Evolutionary conservation across 1,284 basidiomycete genomes (phyloP), one percentile per base, ranked within the genome.

Genomic region (Acaromyces ingoldii): DNA sequence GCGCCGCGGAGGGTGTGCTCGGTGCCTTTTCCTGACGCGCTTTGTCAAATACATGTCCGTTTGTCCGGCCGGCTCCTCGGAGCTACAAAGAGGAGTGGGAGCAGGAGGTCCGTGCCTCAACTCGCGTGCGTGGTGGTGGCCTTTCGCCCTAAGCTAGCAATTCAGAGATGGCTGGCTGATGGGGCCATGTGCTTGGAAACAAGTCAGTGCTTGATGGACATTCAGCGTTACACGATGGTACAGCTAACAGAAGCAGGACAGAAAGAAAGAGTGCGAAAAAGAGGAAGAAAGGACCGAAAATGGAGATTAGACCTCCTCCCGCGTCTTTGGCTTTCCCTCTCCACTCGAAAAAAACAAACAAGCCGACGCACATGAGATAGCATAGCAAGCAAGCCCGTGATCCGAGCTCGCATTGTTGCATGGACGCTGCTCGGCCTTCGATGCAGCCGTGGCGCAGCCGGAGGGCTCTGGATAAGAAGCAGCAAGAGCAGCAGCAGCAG

Each of bases 201-300:
- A n/a, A n/a, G n/a, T n/a, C n/a, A n/a, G n/a, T n/a, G n/a, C n/a
- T n/a, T n/a, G n/a, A n/a, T n/a, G n/a, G n/a, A n/a, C n/a, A n/a
- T n/a, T n/a, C n/a, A n/a, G n/a, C n/a, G n/a, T n/a, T n/a, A 85
- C 5, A 59, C 59, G 2, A 59, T 57, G 7, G 53, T 61, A 2
- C 28, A 19, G 15, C n/a, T 6, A 25, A 26, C 28, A 4, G 36
- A 37, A 4, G 24, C 6, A 37, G 17, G 24, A 37, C 4, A 17
- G 7, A 37, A 37, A 37, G 36, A 37, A 37, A 37, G 3, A 17
- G 36, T 37, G 17, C 24, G 17, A 17, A 37, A 37, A 37, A 37
- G 24, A 37, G 36, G 17, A 37, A 37, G 36, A 37, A 3, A 7
- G 24, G 17, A 37, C 24, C 36, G 4, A 37, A 7, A 17, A 37